A percentile compares a stretch with the other conserved stretches of the same genome.
Conservation (phyloP, 495 filamentous ascomycete genomes). For the Penicillium riverlandense region DNA sequence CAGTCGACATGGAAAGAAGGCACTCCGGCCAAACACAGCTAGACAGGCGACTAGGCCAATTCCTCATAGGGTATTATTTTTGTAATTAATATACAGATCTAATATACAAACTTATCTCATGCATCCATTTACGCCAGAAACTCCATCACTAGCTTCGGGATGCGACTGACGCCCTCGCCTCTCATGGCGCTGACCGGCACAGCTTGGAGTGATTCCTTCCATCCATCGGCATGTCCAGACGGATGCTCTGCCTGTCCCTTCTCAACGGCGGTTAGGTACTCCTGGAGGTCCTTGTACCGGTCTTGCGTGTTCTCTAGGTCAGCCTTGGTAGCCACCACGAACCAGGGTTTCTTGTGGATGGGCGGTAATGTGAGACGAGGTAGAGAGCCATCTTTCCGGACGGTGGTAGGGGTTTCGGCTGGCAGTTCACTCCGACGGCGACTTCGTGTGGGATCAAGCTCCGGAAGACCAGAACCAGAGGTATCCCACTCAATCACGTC, state of each 20-base stretch:
- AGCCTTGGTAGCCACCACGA: slow-evolving; percentile 93
- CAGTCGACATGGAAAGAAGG: too few relatives aligned
- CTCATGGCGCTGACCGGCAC: slow-evolving; percentile 87
- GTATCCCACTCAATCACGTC: slow-evolving; percentile 21
- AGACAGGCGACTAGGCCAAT: too few relatives aligned
- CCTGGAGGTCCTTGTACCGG: slow-evolving; percentile 62
- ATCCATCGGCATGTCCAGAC: slow-evolving; percentile 56
- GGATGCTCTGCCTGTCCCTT: slow-evolving; percentile 58
- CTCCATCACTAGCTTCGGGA: slow-evolving; percentile 69
- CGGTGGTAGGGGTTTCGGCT: slow-evolving; percentile 2
- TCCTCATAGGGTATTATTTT: too few relatives aligned
- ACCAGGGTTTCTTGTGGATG: slow-evolving; percentile 88
- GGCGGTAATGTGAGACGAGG: slow-evolving; percentile 44
- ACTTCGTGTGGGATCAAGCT: slow-evolving; percentile 8
- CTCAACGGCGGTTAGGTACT: slow-evolving; percentile 57
- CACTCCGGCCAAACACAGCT: too few relatives aligned
- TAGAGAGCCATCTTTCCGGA: slow-evolving; percentile 11
- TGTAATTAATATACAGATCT: slow-evolving; percentile 8
- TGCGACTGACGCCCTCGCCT: slow-evolving; percentile 71
- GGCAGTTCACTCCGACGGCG: slow-evolving; percentile 14
- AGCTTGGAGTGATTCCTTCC: slow-evolving; percentile 56
- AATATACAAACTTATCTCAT: too few relatives aligned
- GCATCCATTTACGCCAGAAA: slow-evolving; percentile 47
- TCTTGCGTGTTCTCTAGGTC: slow-evolving; percentile 73
- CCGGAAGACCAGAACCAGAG: slow-evolving; percentile 15